Evolutionary conservation across 169 alveolate species (phyloP).

Genomic region (Eimeria acervulina): DNA sequence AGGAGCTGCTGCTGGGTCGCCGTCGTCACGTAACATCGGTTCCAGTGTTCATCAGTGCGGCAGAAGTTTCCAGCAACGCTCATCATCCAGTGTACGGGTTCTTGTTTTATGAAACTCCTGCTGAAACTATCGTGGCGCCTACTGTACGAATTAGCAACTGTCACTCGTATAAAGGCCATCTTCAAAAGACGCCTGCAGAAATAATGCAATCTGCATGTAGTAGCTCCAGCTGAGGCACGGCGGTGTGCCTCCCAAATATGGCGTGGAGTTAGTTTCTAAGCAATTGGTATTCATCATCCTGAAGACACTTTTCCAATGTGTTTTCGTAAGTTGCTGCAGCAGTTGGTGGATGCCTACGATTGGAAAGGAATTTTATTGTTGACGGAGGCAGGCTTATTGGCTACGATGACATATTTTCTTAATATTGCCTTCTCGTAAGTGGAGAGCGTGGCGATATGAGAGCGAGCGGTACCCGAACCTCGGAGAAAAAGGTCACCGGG

Average conservation of each 20-base stretch:
- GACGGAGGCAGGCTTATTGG: not conserved
- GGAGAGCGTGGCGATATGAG: not conserved
- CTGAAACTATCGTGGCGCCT: not conserved
- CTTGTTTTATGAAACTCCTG: conserved; percentile 12
- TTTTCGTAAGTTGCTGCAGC: not conserved
- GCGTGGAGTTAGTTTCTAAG: not conserved
- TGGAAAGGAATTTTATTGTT: not conserved
- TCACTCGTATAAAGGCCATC: not conserved
- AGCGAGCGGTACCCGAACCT: not conserved
- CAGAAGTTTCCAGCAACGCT: not conserved
- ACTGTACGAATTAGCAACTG: not conserved
- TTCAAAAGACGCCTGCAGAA: not conserved
- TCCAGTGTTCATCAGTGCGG: not conserved
- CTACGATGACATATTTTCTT: not conserved
- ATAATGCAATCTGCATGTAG: not conserved
- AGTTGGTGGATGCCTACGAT: conserved; percentile 8
- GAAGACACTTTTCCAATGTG: not conserved
- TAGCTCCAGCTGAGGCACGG: not conserved
- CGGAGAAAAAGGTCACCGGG: not conserved
- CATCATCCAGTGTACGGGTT: not conserved
- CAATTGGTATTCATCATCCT: not conserved
- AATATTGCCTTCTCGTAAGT: not conserved
- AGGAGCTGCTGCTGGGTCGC: not conserved
- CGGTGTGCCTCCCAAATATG: not conserved
- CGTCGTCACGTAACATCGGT: not conserved